Conservation (phyloP, 192 early-diverging fungal genomes). For the Globomyces pollinis-pini region DNA sequence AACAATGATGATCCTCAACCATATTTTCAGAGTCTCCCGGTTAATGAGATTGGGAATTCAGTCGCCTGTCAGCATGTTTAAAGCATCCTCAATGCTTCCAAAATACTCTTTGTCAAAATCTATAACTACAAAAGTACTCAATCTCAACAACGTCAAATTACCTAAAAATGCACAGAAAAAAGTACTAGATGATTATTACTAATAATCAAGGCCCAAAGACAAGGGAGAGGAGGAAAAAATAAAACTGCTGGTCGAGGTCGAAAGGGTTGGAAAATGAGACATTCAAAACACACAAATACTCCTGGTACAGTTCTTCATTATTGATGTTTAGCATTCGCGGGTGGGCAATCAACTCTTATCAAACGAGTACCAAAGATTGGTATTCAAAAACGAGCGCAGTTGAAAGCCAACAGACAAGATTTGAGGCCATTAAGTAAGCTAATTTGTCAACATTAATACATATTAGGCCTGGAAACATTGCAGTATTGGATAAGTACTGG, state of each 20-base stretch:
- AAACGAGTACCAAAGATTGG: slow-evolving; percentile 81
- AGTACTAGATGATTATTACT: background rate
- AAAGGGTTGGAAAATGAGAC: slow-evolving; percentile 82
- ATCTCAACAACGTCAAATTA: slow-evolving; percentile 6
- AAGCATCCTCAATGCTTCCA: too few relatives aligned
- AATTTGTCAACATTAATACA: too few relatives aligned
- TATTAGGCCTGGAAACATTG: slow-evolving; percentile 74
- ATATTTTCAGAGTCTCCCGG: too few relatives aligned
- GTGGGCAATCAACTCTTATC: slow-evolving; percentile 83
- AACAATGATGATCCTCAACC: too few relatives aligned
- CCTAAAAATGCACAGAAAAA: slow-evolving; percentile 9
- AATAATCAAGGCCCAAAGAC: too few relatives aligned
- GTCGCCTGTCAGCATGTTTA: too few relatives aligned
- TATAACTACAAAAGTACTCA: background rate
- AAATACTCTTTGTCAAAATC: too few relatives aligned
- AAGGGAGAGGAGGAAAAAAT: slow-evolving; percentile 83
- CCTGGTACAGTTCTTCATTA: too few relatives aligned
- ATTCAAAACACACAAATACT: slow-evolving; percentile 68
- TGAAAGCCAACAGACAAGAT: slow-evolving; percentile 5
- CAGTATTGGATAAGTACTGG: slow-evolving; percentile 87
- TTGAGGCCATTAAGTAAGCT: slow-evolving; percentile 16
- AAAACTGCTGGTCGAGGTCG: slow-evolving; percentile 85
- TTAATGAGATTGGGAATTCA: too few relatives aligned
- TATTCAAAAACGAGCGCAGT: slow-evolving; percentile 27
- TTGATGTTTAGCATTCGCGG: slow-evolving; percentile 88